Base-by-base conservation (phyloP, 371 early-diverging fungal genomes). In the Zopfochytrium polystomum region DNA sequence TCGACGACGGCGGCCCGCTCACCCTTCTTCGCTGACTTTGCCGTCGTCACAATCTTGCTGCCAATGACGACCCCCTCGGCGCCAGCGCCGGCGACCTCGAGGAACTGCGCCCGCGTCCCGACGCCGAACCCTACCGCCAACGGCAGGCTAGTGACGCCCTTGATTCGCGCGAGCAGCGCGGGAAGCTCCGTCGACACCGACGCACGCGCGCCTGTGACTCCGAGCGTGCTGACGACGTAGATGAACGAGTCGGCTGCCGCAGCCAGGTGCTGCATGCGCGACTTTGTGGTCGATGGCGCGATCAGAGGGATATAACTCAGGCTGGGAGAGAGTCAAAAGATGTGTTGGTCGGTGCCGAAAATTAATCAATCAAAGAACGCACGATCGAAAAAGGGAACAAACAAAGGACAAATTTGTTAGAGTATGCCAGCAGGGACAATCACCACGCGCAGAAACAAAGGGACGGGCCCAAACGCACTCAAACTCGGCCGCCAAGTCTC, bases 121-220 rank as follows among this genome's bases (percentile, higher is more conserved):
- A 98, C 95, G 67, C 98, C 96, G 73, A 98, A 98, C 33, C 98
- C 98, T 33, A 98, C 95, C 18, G 96, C 98, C 46, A 98, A 77
- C 2, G 95, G 92, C 29, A 89, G 63, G 26, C 80, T 61, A 11
- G 74, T 75, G 27, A 89, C 87, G 66, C 88, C 73, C 60, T 89
- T 84, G 71, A 98, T 87, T 48, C 90, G 86, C 1, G 68, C 65
- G 42, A 98, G 66, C 47, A 95, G 74, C 2, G 74, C 63, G 7
- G 90, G 86, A 32, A 96, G 84, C 26, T 88, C 86, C 6, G 72
- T 38, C 57, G 81, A 85, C 49, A 96, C 87, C 13, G 77, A 61
- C 35, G 67, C 67, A 3, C 87, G 83, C 9, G 76, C 76, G 25
- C 98, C 98, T 22, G 98, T 98, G 52, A 96, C 95, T 56, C 96